Percentiles rank a stretch among this genome's conserved stretches.
Conservation (phyloP, 345 rosid species). For the Lumnitzera racemosa region DNA sequence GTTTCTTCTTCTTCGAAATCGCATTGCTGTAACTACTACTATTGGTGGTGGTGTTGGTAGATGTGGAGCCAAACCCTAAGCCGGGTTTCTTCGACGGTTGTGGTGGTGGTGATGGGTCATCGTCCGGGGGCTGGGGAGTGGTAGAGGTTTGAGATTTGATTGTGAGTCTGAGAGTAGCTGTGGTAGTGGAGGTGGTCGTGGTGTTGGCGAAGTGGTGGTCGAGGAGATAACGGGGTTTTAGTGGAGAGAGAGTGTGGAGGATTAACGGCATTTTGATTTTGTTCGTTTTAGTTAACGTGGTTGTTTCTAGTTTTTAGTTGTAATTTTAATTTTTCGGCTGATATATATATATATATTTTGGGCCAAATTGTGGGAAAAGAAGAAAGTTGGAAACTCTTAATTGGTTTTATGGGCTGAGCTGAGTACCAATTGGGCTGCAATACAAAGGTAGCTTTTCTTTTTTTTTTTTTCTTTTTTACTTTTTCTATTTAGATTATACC, state of each 20-base stretch:
- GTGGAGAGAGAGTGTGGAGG: slow-evolving; percentile 26
- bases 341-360: too few relatives aligned
- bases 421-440: too few relatives aligned
- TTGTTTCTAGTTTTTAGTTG: too few relatives aligned
- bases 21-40: not conserved
- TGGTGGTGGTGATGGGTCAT: slow-evolving; percentile 28
- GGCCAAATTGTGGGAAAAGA: too few relatives aligned
- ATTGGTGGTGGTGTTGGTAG: slow-evolving; percentile 16
- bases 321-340: too few relatives aligned
- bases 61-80: slow-evolving; percentile 49
- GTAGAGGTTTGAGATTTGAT: slow-evolving; percentile 36
- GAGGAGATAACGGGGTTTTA: slow-evolving; percentile 20
- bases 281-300: slow-evolving; percentile 7
- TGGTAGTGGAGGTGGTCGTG: slow-evolving; percentile 13
- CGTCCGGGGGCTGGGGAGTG: slow-evolving; percentile 24
- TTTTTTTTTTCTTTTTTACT: too few relatives aligned
- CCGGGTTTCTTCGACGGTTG: slow-evolving; percentile 40
- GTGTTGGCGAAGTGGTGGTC: slow-evolving; percentile 6
- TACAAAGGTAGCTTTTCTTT: too few relatives aligned
- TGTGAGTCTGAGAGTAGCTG: slow-evolving; percentile 24
- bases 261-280: slow-evolving; percentile 72
- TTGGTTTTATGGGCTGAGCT: too few relatives aligned
- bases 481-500: too few relatives aligned
- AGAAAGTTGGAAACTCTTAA: too few relatives aligned
- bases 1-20: slow-evolving; percentile 24